These are phyloP conservation scores for Ascosphaera pollenicola DNA, from an alignment of 2,329 filamentous ascomycete species.

Conservation along the genomic window DNA sequence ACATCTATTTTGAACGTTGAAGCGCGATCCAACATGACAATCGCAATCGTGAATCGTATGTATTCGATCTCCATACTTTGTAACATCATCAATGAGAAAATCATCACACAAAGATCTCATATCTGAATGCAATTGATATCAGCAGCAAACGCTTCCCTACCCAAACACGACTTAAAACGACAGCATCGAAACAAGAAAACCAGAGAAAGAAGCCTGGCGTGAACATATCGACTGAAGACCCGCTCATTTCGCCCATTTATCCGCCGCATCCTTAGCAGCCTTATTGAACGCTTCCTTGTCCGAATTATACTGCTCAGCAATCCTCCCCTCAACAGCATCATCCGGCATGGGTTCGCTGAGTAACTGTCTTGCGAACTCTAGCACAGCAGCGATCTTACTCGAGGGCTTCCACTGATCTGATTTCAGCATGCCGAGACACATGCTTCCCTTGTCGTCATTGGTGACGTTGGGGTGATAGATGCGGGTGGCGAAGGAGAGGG, in stretches of 20 bases:
- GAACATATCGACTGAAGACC: too few relatives aligned
- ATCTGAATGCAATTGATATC: too few relatives aligned
- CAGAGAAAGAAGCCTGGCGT: too few relatives aligned
- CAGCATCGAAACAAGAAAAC: too few relatives aligned
- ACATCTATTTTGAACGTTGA: too few relatives aligned
- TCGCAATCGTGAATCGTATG: too few relatives aligned
- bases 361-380: conserved; percentile 54
- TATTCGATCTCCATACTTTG: too few relatives aligned
- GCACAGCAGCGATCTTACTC: conserved; percentile 50
- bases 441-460: conserved; percentile 63
- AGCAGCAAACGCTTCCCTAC: too few relatives aligned
- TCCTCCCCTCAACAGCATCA: conserved; percentile 67
- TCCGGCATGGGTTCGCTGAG: conserved; percentile 67
- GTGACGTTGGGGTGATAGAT: conserved; percentile 93
- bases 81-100: too few relatives aligned
- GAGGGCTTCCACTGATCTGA: conserved; percentile 82
- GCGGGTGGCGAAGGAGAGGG: conserved; percentile 61
- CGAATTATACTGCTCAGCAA: conserved; percentile 62
- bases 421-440: conserved; percentile 71
- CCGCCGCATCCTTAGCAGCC: conserved; percentile 51
- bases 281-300: conserved; percentile 49
- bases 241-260: conserved; percentile 38
- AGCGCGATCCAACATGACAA: too few relatives aligned
- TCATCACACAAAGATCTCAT: too few relatives aligned
- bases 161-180: too few relatives aligned